These are phyloP conservation scores for Saccharomycopsis guyanensis DNA, from an alignment of 805 yeast species.

Conservation along the genomic window DNA sequence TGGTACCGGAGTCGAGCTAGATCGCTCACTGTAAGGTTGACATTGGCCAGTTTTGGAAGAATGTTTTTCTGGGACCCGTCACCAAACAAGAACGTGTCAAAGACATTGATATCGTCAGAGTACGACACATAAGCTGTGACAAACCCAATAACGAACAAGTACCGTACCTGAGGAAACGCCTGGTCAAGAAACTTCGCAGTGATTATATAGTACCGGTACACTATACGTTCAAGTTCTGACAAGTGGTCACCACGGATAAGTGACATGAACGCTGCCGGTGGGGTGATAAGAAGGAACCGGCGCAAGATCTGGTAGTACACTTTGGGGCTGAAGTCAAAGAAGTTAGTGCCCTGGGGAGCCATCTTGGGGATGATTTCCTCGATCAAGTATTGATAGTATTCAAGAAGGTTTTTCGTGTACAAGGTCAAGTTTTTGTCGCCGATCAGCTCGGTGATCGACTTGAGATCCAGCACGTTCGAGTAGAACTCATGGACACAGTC, in stretches of 20 bases:
- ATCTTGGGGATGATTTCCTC: conserved; percentile 8
- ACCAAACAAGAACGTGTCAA: not conserved
- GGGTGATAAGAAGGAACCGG: conserved; percentile 1
- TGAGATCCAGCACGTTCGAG: conserved; percentile 5
- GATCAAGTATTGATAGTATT: conserved; percentile 4
- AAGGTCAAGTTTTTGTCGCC: not conserved
- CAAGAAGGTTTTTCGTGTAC: conserved; percentile 7
- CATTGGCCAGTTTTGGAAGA: not conserved
- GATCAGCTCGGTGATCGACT: not conserved
- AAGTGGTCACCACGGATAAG: not conserved
- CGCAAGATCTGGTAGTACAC: conserved; percentile 6
- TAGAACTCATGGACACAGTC: conserved; percentile 13
- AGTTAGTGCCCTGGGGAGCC: not conserved
- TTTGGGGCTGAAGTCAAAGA: conserved; percentile 6
- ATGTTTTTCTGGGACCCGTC: not conserved
- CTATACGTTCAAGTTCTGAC: conserved; percentile 6
- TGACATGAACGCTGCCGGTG: conserved; percentile 11
- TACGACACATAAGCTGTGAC: conserved; percentile 5
- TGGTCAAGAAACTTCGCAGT: conserved; percentile 13
- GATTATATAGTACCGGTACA: conserved; percentile 11
- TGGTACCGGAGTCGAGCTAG: conserved; percentile 1
- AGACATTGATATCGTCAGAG: conserved; percentile 12
- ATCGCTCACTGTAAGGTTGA: not conserved
- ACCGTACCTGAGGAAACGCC: conserved; percentile 14
- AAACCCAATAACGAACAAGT: conserved; percentile 15